Evolutionary conservation across 805 yeast genomes (phyloP).

Genomic region (Schizosaccharomyces pombe): DNA sequence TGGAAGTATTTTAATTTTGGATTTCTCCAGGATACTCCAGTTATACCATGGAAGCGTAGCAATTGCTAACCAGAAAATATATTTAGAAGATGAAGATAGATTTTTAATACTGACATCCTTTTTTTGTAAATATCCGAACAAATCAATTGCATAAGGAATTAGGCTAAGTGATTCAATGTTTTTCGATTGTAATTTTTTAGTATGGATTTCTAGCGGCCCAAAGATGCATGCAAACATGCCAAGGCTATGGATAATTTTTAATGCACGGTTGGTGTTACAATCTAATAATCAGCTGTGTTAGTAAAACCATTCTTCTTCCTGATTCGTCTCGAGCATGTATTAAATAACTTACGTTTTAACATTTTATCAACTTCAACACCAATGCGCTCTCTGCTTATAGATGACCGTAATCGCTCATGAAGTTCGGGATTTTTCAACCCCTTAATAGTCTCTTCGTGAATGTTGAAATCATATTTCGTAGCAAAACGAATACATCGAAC

Average conservation of each 20-base stretch:
- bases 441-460: constrained; percentile 30
- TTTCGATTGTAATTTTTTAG: neutral
- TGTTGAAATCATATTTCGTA: constrained; percentile 41
- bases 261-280: neutral
- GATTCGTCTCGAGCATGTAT: too few relatives aligned
- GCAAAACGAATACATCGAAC: constrained; percentile 72
- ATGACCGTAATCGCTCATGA: constrained; percentile 33
- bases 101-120: neutral
- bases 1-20: neutral
- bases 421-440: constrained; percentile 45
- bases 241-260: neutral
- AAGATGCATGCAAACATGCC: neutral
- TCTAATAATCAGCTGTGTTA: neutral
- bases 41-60: neutral
- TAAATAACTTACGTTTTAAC: constrained; percentile 16
- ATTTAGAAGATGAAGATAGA: neutral
- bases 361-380: constrained; percentile 70
- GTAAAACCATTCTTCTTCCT: constrained; percentile 7
- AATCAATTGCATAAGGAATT: neutral
- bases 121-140: neutral
- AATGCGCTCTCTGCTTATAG: constrained; percentile 74
- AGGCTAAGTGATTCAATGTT: neutral
- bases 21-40: neutral
- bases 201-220: neutral
- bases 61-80: neutral